phyloP scores from a whole-genome alignment of 208 protist species.

The Trypanosoma cruzi region DNA sequence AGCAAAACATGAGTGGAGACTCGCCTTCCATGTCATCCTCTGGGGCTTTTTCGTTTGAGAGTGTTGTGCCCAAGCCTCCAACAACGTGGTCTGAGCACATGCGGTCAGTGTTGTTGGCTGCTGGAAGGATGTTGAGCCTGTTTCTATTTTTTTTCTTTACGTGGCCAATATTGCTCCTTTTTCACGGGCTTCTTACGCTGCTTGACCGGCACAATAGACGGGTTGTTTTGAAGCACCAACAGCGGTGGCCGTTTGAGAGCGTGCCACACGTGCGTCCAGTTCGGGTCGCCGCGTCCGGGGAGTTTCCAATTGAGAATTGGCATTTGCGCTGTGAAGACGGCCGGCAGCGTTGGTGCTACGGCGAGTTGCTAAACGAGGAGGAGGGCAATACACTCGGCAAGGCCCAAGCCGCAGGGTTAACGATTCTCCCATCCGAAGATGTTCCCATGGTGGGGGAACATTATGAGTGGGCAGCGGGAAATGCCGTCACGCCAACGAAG shows the following conservation, averaged over 20 bases:
- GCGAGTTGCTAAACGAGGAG: slow-evolving; percentile 51
- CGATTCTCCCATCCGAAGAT: slow-evolving; percentile 12
- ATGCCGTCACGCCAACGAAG: background rate
- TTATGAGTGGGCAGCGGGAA: slow-evolving; percentile 27
- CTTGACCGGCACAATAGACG: slow-evolving; percentile 57
- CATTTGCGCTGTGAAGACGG: slow-evolving; percentile 88
- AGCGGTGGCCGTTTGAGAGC: slow-evolving; percentile 45
- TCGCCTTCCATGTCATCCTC: background rate
- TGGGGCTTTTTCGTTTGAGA: slow-evolving; percentile 55
- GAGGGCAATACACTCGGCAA: slow-evolving; percentile 59
- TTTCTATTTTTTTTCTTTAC: slow-evolving; percentile 40
- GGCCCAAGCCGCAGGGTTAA: slow-evolving; percentile 52
- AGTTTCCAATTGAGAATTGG: slow-evolving; percentile 73
- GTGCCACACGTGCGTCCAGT: slow-evolving; percentile 62
- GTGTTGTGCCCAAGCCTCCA: slow-evolving; percentile 66
- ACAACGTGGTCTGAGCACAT: slow-evolving; percentile 54
- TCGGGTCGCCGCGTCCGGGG: slow-evolving; percentile 26
- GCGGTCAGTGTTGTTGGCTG: slow-evolving; percentile 11
- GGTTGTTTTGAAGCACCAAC: slow-evolving; percentile 41
- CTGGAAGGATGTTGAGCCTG: background rate
- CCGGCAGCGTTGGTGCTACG: slow-evolving; percentile 87
- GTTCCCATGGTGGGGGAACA: slow-evolving; percentile 19
- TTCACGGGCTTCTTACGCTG: slow-evolving; percentile 55
- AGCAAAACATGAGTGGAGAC: background rate
- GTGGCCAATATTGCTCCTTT: slow-evolving; percentile 35